phyloP scores from a whole-genome alignment of 2,329 filamentous ascomycete species.

The Sordariomycetes sp. region DNA sequence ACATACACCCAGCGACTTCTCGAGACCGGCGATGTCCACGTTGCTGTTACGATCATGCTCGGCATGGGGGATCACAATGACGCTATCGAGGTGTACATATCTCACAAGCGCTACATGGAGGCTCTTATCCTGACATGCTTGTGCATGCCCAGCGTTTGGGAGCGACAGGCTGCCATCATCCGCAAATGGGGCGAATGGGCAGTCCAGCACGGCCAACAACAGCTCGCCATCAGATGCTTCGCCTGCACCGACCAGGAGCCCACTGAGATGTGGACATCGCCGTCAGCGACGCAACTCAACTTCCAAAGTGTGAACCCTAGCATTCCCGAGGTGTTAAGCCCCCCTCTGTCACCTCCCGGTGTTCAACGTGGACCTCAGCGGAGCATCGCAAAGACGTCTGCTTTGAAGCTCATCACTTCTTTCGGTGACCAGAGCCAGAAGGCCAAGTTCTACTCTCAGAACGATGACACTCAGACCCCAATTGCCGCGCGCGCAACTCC shows the following conservation, averaged over 20 bases:
- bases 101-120: conserved; percentile 86
- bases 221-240: conserved; percentile 87
- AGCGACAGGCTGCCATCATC: conserved; percentile 77
- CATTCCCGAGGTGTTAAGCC: conserved; percentile 56
- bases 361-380: conserved; percentile 48
- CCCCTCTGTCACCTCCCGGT: conserved; percentile 65
- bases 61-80: conserved; percentile 89
- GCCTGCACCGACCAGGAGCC: conserved; percentile 83
- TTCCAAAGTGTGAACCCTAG: conserved; percentile 44
- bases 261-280: conserved; percentile 80
- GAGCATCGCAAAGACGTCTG: conserved; percentile 68
- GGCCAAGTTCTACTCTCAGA: conserved; percentile 52
- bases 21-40: conserved; percentile 83
- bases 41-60: conserved; percentile 84
- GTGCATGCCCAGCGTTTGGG: conserved; percentile 78
- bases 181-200: conserved; percentile 94
- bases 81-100: conserved; percentile 92
- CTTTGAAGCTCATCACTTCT: conserved; percentile 84
- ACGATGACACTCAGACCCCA: conserved; percentile 58
- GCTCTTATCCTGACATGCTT: conserved; percentile 82
- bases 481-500: conserved; percentile 79
- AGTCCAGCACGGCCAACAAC: conserved; percentile 76
- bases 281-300: conserved; percentile 57
- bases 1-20: conserved; percentile 85
- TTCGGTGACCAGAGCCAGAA: conserved; percentile 60